Evolutionary conservation across 306 rosid species (phyloP).

Genomic region (Rosa persica): DNA sequence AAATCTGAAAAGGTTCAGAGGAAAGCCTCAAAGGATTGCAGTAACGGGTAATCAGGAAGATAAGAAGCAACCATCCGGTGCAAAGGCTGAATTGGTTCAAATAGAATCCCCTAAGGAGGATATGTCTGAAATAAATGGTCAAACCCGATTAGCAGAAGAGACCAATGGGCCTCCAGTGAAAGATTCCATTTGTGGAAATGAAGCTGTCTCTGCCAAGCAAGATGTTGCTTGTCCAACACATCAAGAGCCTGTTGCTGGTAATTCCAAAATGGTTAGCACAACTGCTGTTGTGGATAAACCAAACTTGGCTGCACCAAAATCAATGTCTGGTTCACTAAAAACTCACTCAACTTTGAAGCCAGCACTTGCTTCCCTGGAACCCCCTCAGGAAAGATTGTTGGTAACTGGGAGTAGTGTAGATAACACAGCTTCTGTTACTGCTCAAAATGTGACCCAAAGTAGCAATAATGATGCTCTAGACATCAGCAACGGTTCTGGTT

Average conservation of each 20-base stretch:
- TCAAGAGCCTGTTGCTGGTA: slow-evolving; percentile 39
- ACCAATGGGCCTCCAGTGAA: slow-evolving; percentile 24
- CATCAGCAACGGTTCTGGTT: slow-evolving; percentile 14
- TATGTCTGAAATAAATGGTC: slow-evolving; percentile 14
- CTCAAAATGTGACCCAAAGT: slow-evolving; percentile 36
- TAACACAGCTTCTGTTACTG: slow-evolving; percentile 24
- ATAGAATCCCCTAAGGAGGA: slow-evolving; percentile 32
- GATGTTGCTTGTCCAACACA: slow-evolving; percentile 32
- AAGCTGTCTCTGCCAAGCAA: slow-evolving; percentile 30
- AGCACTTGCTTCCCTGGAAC: slow-evolving; percentile 34
- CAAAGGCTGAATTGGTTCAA: slow-evolving; percentile 37
- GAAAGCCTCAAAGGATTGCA: slow-evolving; percentile 32
- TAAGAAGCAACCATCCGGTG: slow-evolving; percentile 34
- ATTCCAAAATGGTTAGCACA: slow-evolving; percentile 23
- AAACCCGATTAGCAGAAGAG: slow-evolving; percentile 34
- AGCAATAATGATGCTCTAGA: slow-evolving; percentile 21
- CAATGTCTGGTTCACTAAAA: neutral
- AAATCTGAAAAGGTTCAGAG: slow-evolving; percentile 68
- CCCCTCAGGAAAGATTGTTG: slow-evolving; percentile 25
- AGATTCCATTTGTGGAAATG: slow-evolving; percentile 25
- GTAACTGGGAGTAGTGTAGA: slow-evolving; percentile 31
- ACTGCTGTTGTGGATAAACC: slow-evolving; percentile 21
- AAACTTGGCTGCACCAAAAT: slow-evolving; percentile 33
- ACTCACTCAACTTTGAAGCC: slow-evolving; percentile 28
- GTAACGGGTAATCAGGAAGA: slow-evolving; percentile 38